These are phyloP conservation scores for Chernovozyma aurita DNA, from an alignment of 1,139 yeast species.

Conservation along the genomic window DNA sequence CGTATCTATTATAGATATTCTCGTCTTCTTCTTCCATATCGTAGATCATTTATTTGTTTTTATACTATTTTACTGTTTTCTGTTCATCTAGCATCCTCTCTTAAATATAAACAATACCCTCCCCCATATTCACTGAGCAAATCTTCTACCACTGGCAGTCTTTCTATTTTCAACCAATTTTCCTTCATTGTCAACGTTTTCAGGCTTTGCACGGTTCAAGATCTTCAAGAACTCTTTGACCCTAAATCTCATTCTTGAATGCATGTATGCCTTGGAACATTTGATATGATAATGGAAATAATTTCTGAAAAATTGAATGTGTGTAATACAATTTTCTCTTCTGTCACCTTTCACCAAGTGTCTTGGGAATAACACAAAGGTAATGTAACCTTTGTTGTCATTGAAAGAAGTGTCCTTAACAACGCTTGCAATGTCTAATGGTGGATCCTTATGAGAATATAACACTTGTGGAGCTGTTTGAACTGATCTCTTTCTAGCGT, in stretches of 20 bases:
- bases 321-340: conserved; percentile 80
- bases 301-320: conserved; percentile 87
- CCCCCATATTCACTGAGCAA: conserved; percentile 22
- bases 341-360: conserved; percentile 68
- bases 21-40: too few relatives aligned
- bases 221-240: conserved; percentile 92
- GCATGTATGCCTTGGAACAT: conserved; percentile 97
- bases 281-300: conserved; percentile 98
- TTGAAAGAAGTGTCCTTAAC: conserved; percentile 25
- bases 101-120: too few relatives aligned
- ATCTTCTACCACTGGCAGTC: conserved; percentile 82
- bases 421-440: conserved; percentile 67
- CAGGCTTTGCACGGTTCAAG: conserved; percentile 95
- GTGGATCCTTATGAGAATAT: conserved; percentile 87
- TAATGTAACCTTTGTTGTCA: conserved; percentile 66
- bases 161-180: conserved; percentile 60
- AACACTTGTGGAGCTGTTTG: conserved; percentile 98
- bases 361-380: conserved; percentile 73
- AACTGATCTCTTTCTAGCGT: conserved; percentile 88
- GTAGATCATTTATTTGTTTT: too few relatives aligned
- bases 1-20: too few relatives aligned
- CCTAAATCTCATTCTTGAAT: conserved; percentile 95
- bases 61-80: too few relatives aligned
- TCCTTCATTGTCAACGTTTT: conserved; percentile 69
- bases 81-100: too few relatives aligned